These are phyloP conservation scores for Aphelidium insulamus DNA, from an alignment of 371 early-diverging fungal species.

Conservation along the genomic window DNA sequence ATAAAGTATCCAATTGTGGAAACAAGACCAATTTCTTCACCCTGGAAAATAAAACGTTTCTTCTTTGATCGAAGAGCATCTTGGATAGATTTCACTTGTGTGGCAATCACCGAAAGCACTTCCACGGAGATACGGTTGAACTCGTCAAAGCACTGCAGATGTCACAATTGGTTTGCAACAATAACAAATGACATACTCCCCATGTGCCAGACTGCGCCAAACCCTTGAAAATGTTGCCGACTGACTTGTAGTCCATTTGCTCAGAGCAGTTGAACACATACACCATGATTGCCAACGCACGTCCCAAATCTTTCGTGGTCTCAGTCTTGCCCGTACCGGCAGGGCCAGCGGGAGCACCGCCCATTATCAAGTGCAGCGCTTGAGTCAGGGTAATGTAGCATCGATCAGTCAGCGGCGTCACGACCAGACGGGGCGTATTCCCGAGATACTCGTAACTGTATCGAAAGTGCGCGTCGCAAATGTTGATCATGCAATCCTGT, in stretches of 20 bases:
- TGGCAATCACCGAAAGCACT: constrained; percentile 35
- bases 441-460: constrained; percentile 39
- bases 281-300: constrained; percentile 32
- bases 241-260: constrained; percentile 35
- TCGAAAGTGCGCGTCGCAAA: constrained; percentile 32
- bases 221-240: constrained; percentile 38
- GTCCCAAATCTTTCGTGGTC: constrained; percentile 37
- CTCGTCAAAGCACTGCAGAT: constrained; percentile 48
- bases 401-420: constrained; percentile 34
- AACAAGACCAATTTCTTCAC: constrained; percentile 27
- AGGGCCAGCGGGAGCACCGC: constrained; percentile 37
- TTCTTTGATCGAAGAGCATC: constrained; percentile 31
- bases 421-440: constrained; percentile 33
- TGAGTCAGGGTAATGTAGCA: constrained; percentile 39
- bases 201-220: constrained; percentile 31
- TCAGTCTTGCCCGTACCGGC: constrained; percentile 32
- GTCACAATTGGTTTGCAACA: no score
- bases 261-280: constrained; percentile 44
- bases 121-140: constrained; percentile 40
- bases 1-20: constrained; percentile 30
- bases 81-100: constrained; percentile 36
- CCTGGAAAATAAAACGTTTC: constrained; percentile 35
- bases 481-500: constrained; percentile 30
- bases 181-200: no score
- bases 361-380: constrained; percentile 32